Percentiles rank a stretch among this genome's conserved stretches.
Evolutionary conservation across 129 eudicot species (phyloP).

Genomic region (Flaveria linearis): DNA sequence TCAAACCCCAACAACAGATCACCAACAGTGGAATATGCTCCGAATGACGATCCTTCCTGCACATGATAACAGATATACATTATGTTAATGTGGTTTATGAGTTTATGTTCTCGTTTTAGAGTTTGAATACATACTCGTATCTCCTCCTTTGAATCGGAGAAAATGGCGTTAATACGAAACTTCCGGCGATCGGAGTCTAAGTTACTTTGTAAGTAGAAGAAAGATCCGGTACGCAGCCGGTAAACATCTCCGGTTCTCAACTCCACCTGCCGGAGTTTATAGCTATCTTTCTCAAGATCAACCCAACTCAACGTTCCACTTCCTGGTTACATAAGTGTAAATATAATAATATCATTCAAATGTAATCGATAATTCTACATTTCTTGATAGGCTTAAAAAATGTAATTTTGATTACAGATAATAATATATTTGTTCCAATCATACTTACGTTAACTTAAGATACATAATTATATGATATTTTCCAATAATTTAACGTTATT

Average conservation of each 20-base stretch:
- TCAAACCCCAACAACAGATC: slow-evolving; percentile 78
- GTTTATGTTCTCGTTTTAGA: background rate
- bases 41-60: slow-evolving; percentile 56
- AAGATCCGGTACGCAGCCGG: slow-evolving; percentile 51
- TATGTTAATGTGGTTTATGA: background rate
- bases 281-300: slow-evolving; percentile 35
- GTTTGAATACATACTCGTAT: slow-evolving; percentile 39
- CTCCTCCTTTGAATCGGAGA: slow-evolving; percentile 47
- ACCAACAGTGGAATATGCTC: slow-evolving; percentile 58
- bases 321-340: slow-evolving; percentile 34
- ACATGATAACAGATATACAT: background rate
- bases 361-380: no score
- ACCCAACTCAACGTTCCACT: slow-evolving; percentile 64
- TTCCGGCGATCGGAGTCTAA: slow-evolving; percentile 60
- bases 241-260: slow-evolving; percentile 65
- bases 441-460: no score
- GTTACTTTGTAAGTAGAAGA: slow-evolving; percentile 71
- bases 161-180: slow-evolving; percentile 70
- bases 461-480: no score
- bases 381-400: no score
- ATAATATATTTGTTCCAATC: no score
- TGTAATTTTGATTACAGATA: no score
- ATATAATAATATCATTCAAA: no score
- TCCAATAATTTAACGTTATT: no score
- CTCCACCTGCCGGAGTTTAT: slow-evolving; percentile 29